Evolutionary conservation across 2,329 filamentous ascomycete genomes (phyloP), one percentile per base, ranked within the genome.

Genomic region (Metarhizium sp.): DNA sequence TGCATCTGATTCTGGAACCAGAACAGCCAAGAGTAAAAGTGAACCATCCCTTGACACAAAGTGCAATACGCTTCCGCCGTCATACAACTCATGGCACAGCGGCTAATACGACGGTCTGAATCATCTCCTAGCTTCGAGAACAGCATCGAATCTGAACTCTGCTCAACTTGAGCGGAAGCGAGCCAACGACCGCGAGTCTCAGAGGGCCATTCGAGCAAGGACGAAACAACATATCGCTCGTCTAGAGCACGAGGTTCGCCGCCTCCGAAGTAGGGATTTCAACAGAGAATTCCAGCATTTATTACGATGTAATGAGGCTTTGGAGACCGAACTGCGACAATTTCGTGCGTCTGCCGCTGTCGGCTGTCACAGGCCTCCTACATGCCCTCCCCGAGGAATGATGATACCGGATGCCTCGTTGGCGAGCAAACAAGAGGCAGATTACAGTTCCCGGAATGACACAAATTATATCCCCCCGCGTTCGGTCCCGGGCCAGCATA

Each of bases 181-280:
- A 42, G 54, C 54, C 43, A 55, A 55, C 34, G 50, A 55, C 20
- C 50, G 54, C 29, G 49, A 52, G 20, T 55, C 42, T 1, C 54
- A 55, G 43, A 51, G 54, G 40, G 49, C 32, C 11, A 55, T 55
- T 42, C 49, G 54, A 11, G 49, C 49, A 11, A 51, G 54, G 25
- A 55, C 46, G 20, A 55, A 55, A 20, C 30, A 51, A 42, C 43
- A 47, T 11, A 52, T 55, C 14, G 50, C 40, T 25, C 46, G 50
- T 5, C 49, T 55, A 16, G 40, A 52, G 34, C 42, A 45, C 6
- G 54, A 55, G 49, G 43, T 55, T 13, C 48, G 51, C 18, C 40
- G 51, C 14, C 49, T 55, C 18, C 54, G 43, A 32, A 55, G 34
- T 5, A 55, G 20, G 46, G 50, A 51, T 20, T 16, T 42, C 14